Evolutionary conservation across 129 eudicot genomes (phyloP).

Genomic region (Dittrichia graveolens): DNA sequence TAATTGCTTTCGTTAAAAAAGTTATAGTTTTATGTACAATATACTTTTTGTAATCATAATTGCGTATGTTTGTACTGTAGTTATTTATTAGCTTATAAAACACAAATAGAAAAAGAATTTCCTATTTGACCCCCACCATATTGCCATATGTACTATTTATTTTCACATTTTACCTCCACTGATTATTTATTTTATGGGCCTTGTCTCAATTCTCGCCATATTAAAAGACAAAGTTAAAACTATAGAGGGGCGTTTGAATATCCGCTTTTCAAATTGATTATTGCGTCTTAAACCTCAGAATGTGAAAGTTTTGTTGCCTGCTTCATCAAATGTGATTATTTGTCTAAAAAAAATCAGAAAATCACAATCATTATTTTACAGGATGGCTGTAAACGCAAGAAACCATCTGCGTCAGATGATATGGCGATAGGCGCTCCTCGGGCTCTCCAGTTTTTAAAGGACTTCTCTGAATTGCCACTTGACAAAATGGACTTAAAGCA

Average conservation of each 20-base stretch:
- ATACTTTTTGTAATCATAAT: neutral
- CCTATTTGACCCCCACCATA: neutral
- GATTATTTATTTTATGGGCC: too few relatives aligned
- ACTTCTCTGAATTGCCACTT: slow-evolving; percentile 78
- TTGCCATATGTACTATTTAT: too few relatives aligned
- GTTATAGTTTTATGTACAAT: neutral
- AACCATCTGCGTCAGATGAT: slow-evolving; percentile 61
- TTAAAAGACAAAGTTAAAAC: too few relatives aligned
- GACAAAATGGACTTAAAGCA: slow-evolving; percentile 77
- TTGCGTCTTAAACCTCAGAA: too few relatives aligned
- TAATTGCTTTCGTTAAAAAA: neutral
- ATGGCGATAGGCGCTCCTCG: slow-evolving; percentile 61
- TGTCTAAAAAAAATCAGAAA: too few relatives aligned
- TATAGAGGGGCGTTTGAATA: too few relatives aligned
- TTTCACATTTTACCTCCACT: too few relatives aligned
- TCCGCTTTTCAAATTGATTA: too few relatives aligned
- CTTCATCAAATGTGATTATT: too few relatives aligned
- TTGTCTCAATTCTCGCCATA: too few relatives aligned
- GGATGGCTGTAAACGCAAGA: slow-evolving; percentile 71
- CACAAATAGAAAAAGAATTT: neutral
- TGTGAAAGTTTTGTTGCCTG: too few relatives aligned
- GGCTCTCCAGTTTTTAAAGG: slow-evolving; percentile 74
- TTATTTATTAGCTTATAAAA: neutral
- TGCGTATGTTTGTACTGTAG: neutral
- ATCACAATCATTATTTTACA: slow-evolving; percentile 25